Base-by-base conservation (phyloP, 495 filamentous ascomycete genomes). In the Trichoderma erinaceum region DNA sequence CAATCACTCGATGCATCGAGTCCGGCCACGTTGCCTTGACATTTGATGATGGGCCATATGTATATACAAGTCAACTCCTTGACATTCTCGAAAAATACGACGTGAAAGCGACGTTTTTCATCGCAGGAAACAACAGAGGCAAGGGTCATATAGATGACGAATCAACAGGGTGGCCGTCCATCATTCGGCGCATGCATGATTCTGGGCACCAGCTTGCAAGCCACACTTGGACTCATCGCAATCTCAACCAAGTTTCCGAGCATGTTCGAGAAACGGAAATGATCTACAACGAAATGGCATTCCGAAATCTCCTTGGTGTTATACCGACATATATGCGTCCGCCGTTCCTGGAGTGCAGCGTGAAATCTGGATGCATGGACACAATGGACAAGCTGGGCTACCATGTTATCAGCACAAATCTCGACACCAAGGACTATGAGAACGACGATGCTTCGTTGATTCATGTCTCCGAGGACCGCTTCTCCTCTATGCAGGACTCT, bases 301-400 rank as follows among this genome's bases (percentile, higher is more conserved):
- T 91, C 18, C 81, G 85, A 50, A 91, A 91, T 72, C 87, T 91
- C 69, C 76, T 90, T 11, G 89, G 88, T 18, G 81, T 82, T 67
- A 85, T 88, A 67, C 89, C 89, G 0, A 90, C 88, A n/a, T 92
- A 92, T 73, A 90, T 91, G 88, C 84, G 89, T 1, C 89, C 89
- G 3, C 89, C 89, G 0, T 91, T 88, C 73, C 86, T 85, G 2
- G 83, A 81, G 63, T 91, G 89, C 72, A 82, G 77, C 15, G 67
- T 68, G 11, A 77, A 70, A 1, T 71, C 69, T 35, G 74, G 72
- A 8, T 90, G 88, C 69, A 71, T 83, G 65, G 70, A 73, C 3
- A 81, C 84, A 66, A 73, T 90, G 75, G 80, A 76, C 4, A 70
- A 74, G 0, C 74, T 90, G 46, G 86, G 86, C 5, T 91, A 91